Percentiles rank a stretch among this genome's conserved stretches.
phyloP scores from a whole-genome alignment of 331 rosid species.

The Saraca asoca region DNA sequence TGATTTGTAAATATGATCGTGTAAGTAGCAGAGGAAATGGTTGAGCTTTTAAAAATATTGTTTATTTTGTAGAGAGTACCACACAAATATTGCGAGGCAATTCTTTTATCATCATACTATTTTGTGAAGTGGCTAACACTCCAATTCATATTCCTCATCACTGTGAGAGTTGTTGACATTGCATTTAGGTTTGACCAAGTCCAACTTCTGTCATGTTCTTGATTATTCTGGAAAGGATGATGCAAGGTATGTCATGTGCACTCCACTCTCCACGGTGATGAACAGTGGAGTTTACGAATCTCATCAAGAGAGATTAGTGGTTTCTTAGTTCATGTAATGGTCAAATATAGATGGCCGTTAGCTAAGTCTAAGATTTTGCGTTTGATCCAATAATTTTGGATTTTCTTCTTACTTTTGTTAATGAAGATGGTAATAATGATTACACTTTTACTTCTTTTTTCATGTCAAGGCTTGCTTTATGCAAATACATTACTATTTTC shows the following conservation, averaged over 20 bases:
- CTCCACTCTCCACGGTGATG: not conserved
- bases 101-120: no score
- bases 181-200: no score
- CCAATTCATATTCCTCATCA: no score
- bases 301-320: not conserved
- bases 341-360: not conserved
- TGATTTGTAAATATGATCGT: no score
- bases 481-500: not conserved
- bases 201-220: no score
- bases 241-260: not conserved
- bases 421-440: not conserved
- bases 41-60: no score
- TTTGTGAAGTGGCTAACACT: no score
- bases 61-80: no score
- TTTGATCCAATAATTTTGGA: not conserved
- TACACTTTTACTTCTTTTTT: not conserved
- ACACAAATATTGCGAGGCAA: no score
- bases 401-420: no score
- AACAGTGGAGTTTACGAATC: not conserved
- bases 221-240: not conserved
- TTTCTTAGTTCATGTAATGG: not conserved
- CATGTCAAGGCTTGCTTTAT: not conserved
- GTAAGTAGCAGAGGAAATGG: no score
- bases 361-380: not conserved
- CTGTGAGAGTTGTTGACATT: no score